A percentile compares a stretch with the other conserved stretches of the same genome.
phyloP scores from a whole-genome alignment of 345 rosid genomes.

The Pelargonium nanum region DNA sequence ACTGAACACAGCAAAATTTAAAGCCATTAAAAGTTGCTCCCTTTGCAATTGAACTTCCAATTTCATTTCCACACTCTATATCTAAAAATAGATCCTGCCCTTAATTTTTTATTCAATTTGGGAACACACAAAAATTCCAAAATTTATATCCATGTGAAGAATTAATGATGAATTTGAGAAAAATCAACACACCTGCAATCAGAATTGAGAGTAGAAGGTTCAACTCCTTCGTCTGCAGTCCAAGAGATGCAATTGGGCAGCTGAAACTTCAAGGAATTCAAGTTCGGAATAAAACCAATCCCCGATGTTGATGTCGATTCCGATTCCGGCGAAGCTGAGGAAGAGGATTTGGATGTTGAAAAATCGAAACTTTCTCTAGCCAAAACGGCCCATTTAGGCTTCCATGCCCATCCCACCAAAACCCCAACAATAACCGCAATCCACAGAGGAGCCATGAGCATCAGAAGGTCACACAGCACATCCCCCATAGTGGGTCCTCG shows the following conservation, averaged over 20 bases:
- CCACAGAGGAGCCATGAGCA: constrained; percentile 66
- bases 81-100: neutral
- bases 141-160: neutral
- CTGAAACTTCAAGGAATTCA: constrained; percentile 41
- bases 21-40: neutral
- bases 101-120: neutral
- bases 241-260: constrained; percentile 40
- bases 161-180: neutral
- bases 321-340: constrained; percentile 5
- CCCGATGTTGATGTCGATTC: constrained; percentile 4
- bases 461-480: constrained; percentile 35
- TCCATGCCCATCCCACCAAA: constrained; percentile 91
- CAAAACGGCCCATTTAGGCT: constrained; percentile 78
- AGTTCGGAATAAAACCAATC: constrained; percentile 24
- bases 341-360: constrained; percentile 8
- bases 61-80: neutral
- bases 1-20: constrained; percentile 20
- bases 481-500: constrained; percentile 35
- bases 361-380: constrained; percentile 29
- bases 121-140: neutral
- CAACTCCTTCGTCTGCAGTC: constrained; percentile 22
- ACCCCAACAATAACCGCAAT: constrained; percentile 73
- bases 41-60: constrained; percentile 7
- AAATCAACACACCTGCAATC: constrained; percentile 39
- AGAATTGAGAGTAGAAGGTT: constrained; percentile 17